Evolutionary conservation across 176 grass and related monocot species (phyloP), one percentile per base, ranked within the genome.

Genomic region (Musa acuminata): DNA sequence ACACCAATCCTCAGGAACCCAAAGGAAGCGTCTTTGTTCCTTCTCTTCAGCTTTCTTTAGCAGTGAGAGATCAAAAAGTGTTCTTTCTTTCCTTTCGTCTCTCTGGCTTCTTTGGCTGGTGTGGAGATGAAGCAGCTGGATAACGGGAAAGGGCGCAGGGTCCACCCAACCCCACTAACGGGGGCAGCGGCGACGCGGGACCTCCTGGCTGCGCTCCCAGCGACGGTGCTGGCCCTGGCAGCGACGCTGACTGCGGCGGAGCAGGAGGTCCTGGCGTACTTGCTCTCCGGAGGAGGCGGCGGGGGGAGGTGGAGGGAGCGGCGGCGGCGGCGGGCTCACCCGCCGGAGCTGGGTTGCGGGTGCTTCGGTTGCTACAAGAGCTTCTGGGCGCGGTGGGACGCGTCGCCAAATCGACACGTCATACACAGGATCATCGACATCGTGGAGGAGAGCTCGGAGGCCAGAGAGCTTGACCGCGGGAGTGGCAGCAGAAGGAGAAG

Each of bases 341-440:
- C 71, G n/a, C 89, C 89, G 5, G 89, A 96, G 80, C 86, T 89
- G 84, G 82, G 80, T 2, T 96, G 92, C 85, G 87, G 75, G 23
- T 96, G 93, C 93, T 96, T 96, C 85, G 76, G 84, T 53, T 97
- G 93, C 86, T 97, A 97, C 83, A 93, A 97, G 93, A 87, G 85
- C 83, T 96, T 90, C 85, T 96, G 92, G 92, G 92, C 89, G 64
- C 78, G 87, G 55, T 92, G 92, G 89, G 92, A 96, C 77, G 89
- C 92, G 22, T 96, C 92, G 57, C 89, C 92, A 51, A 96, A 96
- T 73, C 82, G 89, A 79, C 83, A 96, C 62, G 80, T 97, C 75
- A 93, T 93, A 52, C 89, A 97, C 83, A 71, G 65, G 74, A 93
- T 97, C 83, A 87, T 97, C 79, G 93, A 97, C 76, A 84, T 85